Percentiles rank a stretch among this genome's conserved stretches.
These are phyloP conservation scores for Furcasterigmium sp. DNA, from an alignment of 2,329 filamentous ascomycete genomes.

Conservation along the genomic window DNA sequence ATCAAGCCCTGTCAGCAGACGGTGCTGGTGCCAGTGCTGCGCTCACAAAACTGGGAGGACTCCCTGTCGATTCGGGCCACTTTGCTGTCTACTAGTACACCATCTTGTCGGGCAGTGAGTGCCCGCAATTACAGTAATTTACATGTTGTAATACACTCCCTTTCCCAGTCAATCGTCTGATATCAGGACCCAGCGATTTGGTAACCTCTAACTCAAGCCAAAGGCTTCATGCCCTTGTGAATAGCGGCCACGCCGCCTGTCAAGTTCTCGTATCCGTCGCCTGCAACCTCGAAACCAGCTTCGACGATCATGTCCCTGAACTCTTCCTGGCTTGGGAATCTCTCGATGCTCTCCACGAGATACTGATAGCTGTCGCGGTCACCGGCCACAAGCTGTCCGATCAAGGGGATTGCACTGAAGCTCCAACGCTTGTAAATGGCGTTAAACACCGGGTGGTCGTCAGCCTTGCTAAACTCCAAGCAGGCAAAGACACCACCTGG, in stretches of 20 bases:
- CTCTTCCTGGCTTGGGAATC: conserved; percentile 79
- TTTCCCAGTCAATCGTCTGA: too few species aligned
- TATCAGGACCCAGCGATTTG: too few species aligned
- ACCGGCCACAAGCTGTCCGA: conserved; percentile 89
- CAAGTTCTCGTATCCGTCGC: conserved; percentile 80
- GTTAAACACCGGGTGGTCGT: conserved; percentile 73
- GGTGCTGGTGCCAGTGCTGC: too few species aligned
- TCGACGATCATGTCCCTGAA: conserved; percentile 79
- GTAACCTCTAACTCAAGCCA: conserved; percentile 17
- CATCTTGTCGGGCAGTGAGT: too few species aligned
- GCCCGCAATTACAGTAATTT: too few species aligned
- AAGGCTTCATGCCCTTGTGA: conserved; percentile 89
- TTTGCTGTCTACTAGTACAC: too few species aligned
- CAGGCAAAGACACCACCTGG: conserved; percentile 96
- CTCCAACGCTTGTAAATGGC: conserved; percentile 92
- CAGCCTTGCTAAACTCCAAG: conserved; percentile 84
- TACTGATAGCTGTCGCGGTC: conserved; percentile 98
- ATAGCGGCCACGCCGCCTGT: conserved; percentile 92
- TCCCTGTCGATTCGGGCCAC: too few species aligned
- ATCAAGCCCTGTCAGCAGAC: too few species aligned
- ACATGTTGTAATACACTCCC: too few species aligned
- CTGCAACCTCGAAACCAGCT: conserved; percentile 82
- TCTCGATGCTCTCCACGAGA: conserved; percentile 94
- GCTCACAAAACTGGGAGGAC: too few species aligned
- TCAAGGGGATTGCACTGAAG: conserved; percentile 88